phyloP scores from a whole-genome alignment of 768 basidiomycete species.

The Suillus subluteus region DNA sequence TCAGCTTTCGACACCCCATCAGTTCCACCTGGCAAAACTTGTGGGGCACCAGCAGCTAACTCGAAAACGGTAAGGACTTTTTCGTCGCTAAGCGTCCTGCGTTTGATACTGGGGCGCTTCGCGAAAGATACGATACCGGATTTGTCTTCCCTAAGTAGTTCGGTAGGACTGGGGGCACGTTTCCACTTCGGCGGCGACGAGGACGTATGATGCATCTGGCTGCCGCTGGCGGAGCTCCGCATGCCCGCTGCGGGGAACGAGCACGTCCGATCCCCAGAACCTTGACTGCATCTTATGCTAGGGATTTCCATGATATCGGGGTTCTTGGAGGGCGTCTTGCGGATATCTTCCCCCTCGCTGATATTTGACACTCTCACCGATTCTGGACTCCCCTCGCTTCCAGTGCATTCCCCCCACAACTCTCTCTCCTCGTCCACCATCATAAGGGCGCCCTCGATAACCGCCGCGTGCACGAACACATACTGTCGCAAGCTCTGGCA shows the following conservation, averaged over 20 bases:
- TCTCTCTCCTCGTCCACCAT: constrained; percentile 74
- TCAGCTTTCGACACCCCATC: constrained; percentile 12
- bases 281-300: constrained; percentile 8
- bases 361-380: constrained; percentile 11
- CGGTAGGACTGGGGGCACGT: constrained; percentile 72
- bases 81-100: constrained; percentile 33
- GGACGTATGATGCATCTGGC: constrained; percentile 14
- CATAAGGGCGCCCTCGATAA: constrained; percentile 80
- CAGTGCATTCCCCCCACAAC: constrained; percentile 30
- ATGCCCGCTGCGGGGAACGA: constrained; percentile 14
- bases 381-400: constrained; percentile 25
- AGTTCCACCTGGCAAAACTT: constrained; percentile 16
- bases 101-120: constrained; percentile 72
- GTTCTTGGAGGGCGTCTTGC: constrained; percentile 13
- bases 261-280: constrained; percentile 12
- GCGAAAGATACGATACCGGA: constrained; percentile 57
- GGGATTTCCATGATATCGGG: constrained; percentile 7
- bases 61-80: constrained; percentile 17
- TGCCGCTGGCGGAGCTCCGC: constrained; percentile 14
- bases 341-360: constrained; percentile 20
- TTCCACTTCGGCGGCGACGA: constrained; percentile 53
- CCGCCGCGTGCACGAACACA: constrained; percentile 87
- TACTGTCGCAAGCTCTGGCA: constrained; percentile 96
- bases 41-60: constrained; percentile 11
- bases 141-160: constrained; percentile 63